A percentile compares a stretch with the other conserved stretches of the same genome.
Evolutionary conservation across 257 asterid genomes (phyloP).

Genomic region (Solanum commersonii): DNA sequence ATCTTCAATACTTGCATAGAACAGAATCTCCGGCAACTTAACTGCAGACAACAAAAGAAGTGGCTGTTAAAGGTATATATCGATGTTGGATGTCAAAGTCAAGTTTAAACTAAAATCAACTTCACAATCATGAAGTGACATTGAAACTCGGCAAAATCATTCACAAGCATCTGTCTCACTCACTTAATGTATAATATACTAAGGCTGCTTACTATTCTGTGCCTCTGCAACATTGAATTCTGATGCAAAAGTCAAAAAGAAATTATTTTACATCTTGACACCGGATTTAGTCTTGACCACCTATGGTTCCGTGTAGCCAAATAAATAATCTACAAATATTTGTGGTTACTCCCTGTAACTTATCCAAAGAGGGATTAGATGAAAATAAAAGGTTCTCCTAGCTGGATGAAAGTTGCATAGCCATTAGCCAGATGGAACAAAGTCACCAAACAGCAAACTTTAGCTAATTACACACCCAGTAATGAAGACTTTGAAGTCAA

Average conservation of each 20-base stretch:
- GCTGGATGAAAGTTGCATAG: background rate
- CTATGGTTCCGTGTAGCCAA: background rate
- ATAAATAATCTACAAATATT: background rate
- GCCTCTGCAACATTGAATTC: background rate
- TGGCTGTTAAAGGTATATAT: background rate
- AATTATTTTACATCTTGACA: background rate
- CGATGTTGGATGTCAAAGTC: background rate
- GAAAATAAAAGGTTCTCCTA: background rate
- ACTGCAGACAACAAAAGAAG: slow-evolving; percentile 31
- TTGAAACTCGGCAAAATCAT: background rate
- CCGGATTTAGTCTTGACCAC: background rate
- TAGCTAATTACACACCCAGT: background rate
- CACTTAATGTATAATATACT: background rate
- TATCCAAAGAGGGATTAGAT: background rate
- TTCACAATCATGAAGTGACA: background rate
- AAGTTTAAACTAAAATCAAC: background rate
- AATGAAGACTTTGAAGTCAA: background rate
- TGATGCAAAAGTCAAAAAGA: background rate
- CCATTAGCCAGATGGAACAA: background rate
- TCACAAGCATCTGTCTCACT: background rate
- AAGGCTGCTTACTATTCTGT: background rate
- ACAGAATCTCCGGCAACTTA: slow-evolving; percentile 60
- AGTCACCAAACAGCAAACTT: background rate
- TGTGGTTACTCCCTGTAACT: background rate
- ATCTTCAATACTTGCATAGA: slow-evolving; percentile 29